phyloP scores from a whole-genome alignment of 2,329 filamentous ascomycete species.

The Venturiaceae sp. region DNA sequence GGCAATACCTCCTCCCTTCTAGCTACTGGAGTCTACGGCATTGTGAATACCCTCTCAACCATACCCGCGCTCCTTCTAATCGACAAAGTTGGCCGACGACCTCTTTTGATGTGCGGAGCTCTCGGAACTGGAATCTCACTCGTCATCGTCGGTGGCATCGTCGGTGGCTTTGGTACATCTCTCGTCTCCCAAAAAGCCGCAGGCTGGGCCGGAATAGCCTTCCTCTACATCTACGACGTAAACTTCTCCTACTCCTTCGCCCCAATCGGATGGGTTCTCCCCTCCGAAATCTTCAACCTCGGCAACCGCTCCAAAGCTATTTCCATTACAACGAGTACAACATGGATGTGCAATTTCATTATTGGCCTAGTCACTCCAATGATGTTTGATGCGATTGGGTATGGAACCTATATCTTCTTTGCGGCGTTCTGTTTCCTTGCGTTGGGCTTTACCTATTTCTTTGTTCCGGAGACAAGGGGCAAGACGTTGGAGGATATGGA shows the following conservation, averaged over 20 bases:
- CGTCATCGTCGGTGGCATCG: conserved; percentile 18
- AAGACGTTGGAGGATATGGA: no score
- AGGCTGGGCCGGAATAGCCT: conserved; percentile 11
- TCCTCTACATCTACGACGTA: conserved; percentile 21
- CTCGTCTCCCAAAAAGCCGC: background rate
- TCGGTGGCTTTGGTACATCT: conserved; percentile 16
- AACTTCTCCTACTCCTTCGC: conserved; percentile 21
- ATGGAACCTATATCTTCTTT: no score
- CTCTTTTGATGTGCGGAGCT: conserved; percentile 56
- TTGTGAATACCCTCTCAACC: conserved; percentile 60
- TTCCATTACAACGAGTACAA: conserved; percentile 25
- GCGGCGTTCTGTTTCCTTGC: no score
- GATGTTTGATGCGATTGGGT: conserved; percentile 28
- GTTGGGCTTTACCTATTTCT: no score
- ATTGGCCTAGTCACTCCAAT: conserved; percentile 22
- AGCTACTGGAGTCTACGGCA: conserved; percentile 64
- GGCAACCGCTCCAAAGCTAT: conserved; percentile 25
- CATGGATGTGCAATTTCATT: conserved; percentile 19
- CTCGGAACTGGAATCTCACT: conserved; percentile 33
- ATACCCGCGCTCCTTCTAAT: conserved; percentile 61
- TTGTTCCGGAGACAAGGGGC: no score
- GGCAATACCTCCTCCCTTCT: conserved; percentile 52
- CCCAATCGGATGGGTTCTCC: conserved; percentile 18
- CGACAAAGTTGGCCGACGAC: conserved; percentile 52
- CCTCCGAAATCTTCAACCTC: conserved; percentile 26